A percentile compares a stretch with the other conserved stretches of the same genome.
phyloP scores from a whole-genome alignment of 805 yeast species.

The Scheffersomyces amazonensis region DNA sequence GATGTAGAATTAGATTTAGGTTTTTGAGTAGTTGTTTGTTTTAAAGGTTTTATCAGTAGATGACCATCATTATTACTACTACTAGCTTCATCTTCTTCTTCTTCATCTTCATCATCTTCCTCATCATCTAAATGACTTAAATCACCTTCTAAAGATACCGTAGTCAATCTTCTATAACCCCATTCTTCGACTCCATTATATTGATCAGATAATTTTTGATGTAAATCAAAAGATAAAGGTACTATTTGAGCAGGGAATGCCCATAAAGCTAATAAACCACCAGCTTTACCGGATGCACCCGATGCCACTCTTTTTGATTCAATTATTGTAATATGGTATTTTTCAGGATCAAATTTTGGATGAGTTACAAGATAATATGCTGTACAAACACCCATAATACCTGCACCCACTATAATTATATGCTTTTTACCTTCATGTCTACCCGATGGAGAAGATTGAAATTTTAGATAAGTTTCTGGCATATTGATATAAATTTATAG shows the following conservation, averaged over 20 bases:
- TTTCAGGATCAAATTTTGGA: slow-evolving; percentile 69
- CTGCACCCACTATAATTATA: slow-evolving; percentile 88
- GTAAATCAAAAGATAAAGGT: slow-evolving; percentile 81
- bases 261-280: slow-evolving; percentile 92
- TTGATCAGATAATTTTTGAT: slow-evolving; percentile 74
- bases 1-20: neutral
- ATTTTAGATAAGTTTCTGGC: slow-evolving; percentile 30
- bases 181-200: slow-evolving; percentile 83
- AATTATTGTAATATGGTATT: slow-evolving; percentile 77
- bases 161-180: slow-evolving; percentile 89
- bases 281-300: slow-evolving; percentile 97
- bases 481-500: slow-evolving; percentile 13
- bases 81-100: slow-evolving; percentile 12
- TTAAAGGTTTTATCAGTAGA: no score
- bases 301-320: slow-evolving; percentile 94
- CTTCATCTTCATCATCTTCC: slow-evolving; percentile 7
- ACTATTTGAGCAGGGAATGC: slow-evolving; percentile 96
- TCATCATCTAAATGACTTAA: slow-evolving; percentile 33
- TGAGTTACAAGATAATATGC: slow-evolving; percentile 87
- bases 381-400: slow-evolving; percentile 93
- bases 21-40: neutral
- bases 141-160: slow-evolving; percentile 86
- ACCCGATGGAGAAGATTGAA: slow-evolving; percentile 43
- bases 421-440: slow-evolving; percentile 63
- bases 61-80: slow-evolving; percentile 3